These are phyloP conservation scores for Phytomonas francai DNA, from an alignment of 208 protist genomes.

Conservation along the genomic window DNA sequence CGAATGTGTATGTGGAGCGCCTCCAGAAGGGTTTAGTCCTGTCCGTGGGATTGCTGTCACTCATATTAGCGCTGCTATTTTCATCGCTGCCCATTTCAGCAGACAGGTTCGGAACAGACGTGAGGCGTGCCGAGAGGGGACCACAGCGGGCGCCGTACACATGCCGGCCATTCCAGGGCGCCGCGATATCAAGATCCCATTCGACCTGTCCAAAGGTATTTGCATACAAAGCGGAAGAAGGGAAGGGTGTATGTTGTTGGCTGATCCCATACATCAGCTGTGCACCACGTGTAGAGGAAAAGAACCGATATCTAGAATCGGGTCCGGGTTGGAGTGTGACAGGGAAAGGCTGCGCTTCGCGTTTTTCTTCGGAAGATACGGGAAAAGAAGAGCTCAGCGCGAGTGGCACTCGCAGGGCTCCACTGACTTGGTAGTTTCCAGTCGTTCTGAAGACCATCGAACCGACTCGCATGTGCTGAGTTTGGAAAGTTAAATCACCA, in stretches of 20 bases:
- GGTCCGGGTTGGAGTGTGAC: neutral
- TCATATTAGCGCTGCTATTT: neutral
- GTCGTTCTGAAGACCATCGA: conserved; percentile 35
- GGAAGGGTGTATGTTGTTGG: neutral
- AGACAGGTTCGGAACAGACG: conserved; percentile 1
- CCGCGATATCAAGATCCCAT: conserved; percentile 7
- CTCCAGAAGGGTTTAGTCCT: neutral
- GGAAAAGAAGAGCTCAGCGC: conserved; percentile 7
- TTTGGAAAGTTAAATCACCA: conserved; percentile 33
- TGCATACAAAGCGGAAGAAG: conserved; percentile 6
- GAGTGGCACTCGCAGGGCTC: conserved; percentile 28
- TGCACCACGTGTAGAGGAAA: conserved; percentile 10
- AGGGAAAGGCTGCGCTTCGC: neutral
- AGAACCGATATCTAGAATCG: neutral
- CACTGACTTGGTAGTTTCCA: conserved; percentile 24
- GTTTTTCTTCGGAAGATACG: neutral
- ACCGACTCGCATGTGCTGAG: conserved; percentile 22
- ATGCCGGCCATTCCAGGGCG: conserved; percentile 10
- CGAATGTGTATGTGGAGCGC: conserved; percentile 13
- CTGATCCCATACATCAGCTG: conserved; percentile 14
- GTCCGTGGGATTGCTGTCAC: neutral
- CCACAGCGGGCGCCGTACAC: conserved; percentile 12
- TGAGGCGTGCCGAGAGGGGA: conserved; percentile 13
- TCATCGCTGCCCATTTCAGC: neutral
- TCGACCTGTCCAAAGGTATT: conserved; percentile 16